phyloP scores from a whole-genome alignment of 805 yeast genomes.

The Starmerella roubikii region DNA sequence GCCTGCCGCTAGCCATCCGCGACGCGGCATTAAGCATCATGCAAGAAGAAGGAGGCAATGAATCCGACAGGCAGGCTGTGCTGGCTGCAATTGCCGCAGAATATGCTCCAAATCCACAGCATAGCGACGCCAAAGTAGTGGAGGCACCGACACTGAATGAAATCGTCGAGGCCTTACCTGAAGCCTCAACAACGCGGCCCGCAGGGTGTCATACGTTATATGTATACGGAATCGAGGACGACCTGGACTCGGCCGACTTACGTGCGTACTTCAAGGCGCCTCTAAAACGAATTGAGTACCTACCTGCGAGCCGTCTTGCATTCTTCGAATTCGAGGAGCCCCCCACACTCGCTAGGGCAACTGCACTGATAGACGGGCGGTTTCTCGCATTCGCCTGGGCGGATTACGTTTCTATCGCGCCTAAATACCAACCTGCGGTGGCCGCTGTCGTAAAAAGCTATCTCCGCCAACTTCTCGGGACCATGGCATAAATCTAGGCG shows the following conservation, averaged over 20 bases:
- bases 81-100: constrained; percentile 3
- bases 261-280: constrained; percentile 35
- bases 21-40: constrained; percentile 72
- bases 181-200: constrained; percentile 21
- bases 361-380: constrained; percentile 21
- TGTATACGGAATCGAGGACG: constrained; percentile 57
- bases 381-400: constrained; percentile 25
- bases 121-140: background rate
- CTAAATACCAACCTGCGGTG: constrained; percentile 2
- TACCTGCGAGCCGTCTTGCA: constrained; percentile 52
- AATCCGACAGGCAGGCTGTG: constrained; percentile 1
- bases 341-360: background rate
- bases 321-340: constrained; percentile 42
- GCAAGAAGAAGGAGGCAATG: constrained; percentile 11
- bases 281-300: constrained; percentile 36
- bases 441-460: constrained; percentile 11
- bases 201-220: constrained; percentile 42
- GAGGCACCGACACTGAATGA: background rate
- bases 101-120: background rate
- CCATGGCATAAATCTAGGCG: no score
- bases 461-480: background rate
- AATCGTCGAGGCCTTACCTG: background rate
- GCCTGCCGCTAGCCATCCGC: constrained; percentile 63
- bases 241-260: constrained; percentile 37
- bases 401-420: constrained; percentile 20